Evolutionary conservation across 2,329 filamentous ascomycete genomes (phyloP), one percentile per base, ranked within the genome.

Genomic region (Pseudogymnoascus sp.): DNA sequence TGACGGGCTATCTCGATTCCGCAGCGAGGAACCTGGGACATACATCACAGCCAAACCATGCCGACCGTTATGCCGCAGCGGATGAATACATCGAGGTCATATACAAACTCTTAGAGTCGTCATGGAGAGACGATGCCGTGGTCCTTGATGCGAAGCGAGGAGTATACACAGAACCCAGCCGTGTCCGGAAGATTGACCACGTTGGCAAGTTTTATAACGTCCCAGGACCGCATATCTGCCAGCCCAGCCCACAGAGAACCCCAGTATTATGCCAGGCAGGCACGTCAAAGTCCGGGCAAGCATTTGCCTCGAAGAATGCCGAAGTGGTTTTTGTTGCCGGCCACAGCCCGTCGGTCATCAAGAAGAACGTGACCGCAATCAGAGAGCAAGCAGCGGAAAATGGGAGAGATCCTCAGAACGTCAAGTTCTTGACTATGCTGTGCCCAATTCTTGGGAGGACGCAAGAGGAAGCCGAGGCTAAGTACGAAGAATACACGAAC

Each of bases 251-350:
- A 0, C 88, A 90, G 68, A 77, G 88, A 1, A 89, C 86, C 1
- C 88, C 88, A 0, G 76, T 90, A 1, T 80, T 90, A 4, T 77
- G 89, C 3, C 88, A 90, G 72, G 88, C 88, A 0, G 88, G 88
- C 0, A 86, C 86, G 0, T 88, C 84, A 0, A 82, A 80, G 56
- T 80, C 86, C 0, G 87, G 88, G 0, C 88, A 88, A 72, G 73
- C 75, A 0, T 90, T 90, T 68, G 87, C 86, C 0, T 85, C 87
- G 0, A 83, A 86, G 67, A 86, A 90, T 70, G 88, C 88, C 0
- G 88, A 91, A 69, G 87, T 82, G 2, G 87, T 90, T 60, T 90
- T 90, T 68, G 82, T 89, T 0, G 86, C 84, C 0, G 85, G 85
- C 0, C 87, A 89, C 70, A 82, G 82, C 1, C 85, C 88, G 0